phyloP scores from a whole-genome alignment of 2,329 filamentous ascomycete species.

The Podosphaera fusca region DNA sequence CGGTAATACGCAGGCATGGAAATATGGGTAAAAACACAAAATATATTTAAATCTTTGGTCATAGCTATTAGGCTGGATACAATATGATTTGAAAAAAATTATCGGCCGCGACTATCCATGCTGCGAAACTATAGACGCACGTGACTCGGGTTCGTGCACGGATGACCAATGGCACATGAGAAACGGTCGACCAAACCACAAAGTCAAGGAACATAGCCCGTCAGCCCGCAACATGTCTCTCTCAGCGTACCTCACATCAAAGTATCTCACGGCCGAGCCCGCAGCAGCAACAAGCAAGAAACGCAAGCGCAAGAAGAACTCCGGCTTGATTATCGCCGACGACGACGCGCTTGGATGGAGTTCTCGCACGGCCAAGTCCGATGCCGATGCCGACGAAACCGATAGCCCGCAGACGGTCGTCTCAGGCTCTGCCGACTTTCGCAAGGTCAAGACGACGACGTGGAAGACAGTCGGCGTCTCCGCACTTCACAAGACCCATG shows the following conservation, averaged over 20 bases:
- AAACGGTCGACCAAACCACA: too few species aligned
- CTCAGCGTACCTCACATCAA: constrained; percentile 70
- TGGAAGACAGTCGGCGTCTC: constrained; percentile 48
- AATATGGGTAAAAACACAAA: too few species aligned
- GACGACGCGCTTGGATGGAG: constrained; percentile 27
- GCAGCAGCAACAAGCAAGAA: constrained; percentile 35
- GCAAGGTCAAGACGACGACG: constrained; percentile 51
- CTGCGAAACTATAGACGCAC: too few species aligned
- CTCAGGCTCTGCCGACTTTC: constrained; percentile 34
- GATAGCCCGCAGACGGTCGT: constrained; percentile 28
- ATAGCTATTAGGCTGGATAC: too few species aligned
- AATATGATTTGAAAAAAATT: too few species aligned
- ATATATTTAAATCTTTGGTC: too few species aligned
- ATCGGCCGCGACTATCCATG: too few species aligned
- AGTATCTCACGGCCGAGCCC: constrained; percentile 55
- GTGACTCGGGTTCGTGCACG: too few species aligned
- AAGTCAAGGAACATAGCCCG: background rate
- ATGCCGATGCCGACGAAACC: constrained; percentile 21
- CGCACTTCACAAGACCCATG: constrained; percentile 14
- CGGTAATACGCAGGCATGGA: too few species aligned
- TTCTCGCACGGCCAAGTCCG: constrained; percentile 17
- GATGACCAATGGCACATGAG: too few species aligned
- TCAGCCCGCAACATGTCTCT: constrained; percentile 33
- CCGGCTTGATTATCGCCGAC: constrained; percentile 39
- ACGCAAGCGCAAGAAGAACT: constrained; percentile 31